A percentile compares a stretch with the other conserved stretches of the same genome.
Conservation (phyloP, 1,139 yeast species). For the Nakaseomyces uthaithaninus region DNA sequence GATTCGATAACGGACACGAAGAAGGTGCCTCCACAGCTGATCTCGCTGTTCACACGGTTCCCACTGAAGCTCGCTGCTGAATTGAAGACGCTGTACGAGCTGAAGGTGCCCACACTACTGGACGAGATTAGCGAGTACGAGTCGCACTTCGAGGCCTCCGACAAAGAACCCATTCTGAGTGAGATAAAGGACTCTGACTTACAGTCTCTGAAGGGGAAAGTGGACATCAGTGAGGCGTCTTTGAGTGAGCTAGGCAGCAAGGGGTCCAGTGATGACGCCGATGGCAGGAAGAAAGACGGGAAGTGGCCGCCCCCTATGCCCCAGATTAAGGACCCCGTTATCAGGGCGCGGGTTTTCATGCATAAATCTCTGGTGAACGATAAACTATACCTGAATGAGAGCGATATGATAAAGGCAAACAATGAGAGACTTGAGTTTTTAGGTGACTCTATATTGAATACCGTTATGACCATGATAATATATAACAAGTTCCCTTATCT, state of each 20-base stretch:
- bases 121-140: constrained; percentile 38
- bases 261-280: constrained; percentile 12
- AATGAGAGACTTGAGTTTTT: constrained; percentile 89
- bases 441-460: constrained; percentile 84
- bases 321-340: constrained; percentile 47
- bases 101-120: constrained; percentile 42
- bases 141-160: constrained; percentile 27
- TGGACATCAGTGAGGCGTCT: constrained; percentile 10
- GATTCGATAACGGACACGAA: not conserved
- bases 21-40: constrained; percentile 7
- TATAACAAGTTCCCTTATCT: constrained; percentile 59
- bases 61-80: constrained; percentile 16
- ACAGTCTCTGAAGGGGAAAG: constrained; percentile 12
- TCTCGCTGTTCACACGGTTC: constrained; percentile 10
- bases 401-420: constrained; percentile 55
- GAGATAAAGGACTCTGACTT: constrained; percentile 18
- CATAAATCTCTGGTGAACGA: constrained; percentile 69
- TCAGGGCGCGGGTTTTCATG: constrained; percentile 66
- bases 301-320: constrained; percentile 63
- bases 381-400: constrained; percentile 46
- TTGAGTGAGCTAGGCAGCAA: constrained; percentile 19
- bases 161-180: constrained; percentile 21
- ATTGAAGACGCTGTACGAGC: constrained; percentile 46
- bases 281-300: constrained; percentile 10
- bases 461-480: constrained; percentile 59